phyloP scores from a whole-genome alignment of 805 yeast species.

The Suhomyces xylopsoci region DNA sequence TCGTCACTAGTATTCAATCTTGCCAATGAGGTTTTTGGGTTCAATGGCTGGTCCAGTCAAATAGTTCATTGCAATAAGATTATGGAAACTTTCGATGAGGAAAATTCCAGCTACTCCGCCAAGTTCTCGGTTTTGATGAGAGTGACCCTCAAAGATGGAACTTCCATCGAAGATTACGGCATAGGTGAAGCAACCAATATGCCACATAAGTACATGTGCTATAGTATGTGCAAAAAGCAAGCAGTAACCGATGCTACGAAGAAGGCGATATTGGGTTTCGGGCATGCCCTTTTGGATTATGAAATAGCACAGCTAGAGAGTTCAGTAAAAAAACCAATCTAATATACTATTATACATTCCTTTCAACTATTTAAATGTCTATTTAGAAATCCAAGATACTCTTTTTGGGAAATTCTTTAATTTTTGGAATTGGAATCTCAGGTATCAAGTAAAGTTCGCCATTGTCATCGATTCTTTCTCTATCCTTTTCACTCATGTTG shows the following conservation, averaged over 20 bases:
- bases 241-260: conserved; percentile 47
- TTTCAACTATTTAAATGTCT: background rate
- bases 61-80: conserved; percentile 25
- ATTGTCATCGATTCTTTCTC: conserved; percentile 85
- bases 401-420: conserved; percentile 59
- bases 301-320: conserved; percentile 14
- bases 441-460: conserved; percentile 79
- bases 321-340: background rate
- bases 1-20: conserved; percentile 31
- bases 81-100: conserved; percentile 19
- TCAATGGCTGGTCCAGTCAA: conserved; percentile 54
- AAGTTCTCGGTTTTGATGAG: conserved; percentile 28
- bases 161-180: conserved; percentile 37
- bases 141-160: conserved; percentile 44
- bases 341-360: background rate
- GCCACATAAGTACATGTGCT: conserved; percentile 33
- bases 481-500: conserved; percentile 74
- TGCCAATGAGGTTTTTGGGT: conserved; percentile 55
- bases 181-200: conserved; percentile 32
- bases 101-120: conserved; percentile 19
- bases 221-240: conserved; percentile 43
- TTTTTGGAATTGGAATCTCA: conserved; percentile 68
- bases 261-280: conserved; percentile 38
- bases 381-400: conserved; percentile 55
- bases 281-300: conserved; percentile 23